Conservation (phyloP, 2,329 filamentous ascomycete species). For the Falciphora oryzae region DNA sequence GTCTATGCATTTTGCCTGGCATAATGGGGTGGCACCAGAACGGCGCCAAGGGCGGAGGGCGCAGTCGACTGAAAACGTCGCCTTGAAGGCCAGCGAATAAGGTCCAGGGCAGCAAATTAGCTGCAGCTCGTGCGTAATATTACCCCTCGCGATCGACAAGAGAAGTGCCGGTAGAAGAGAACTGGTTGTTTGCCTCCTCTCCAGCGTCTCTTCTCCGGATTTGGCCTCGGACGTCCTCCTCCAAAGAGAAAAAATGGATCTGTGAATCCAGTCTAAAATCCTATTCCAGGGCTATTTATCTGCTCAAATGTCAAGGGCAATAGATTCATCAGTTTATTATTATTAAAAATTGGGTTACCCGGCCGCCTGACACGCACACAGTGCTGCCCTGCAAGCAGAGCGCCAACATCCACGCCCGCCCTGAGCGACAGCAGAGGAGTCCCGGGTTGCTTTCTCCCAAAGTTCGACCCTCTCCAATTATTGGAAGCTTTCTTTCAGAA, state of each 20-base stretch:
- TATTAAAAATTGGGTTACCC: not conserved
- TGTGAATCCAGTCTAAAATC: too few species aligned
- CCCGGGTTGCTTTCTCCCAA: not conserved
- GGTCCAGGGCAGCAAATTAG: not conserved
- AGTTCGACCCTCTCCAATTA: constrained; percentile 7
- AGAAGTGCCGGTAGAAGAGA: too few species aligned
- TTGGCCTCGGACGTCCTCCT: too few species aligned
- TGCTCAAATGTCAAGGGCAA: not conserved
- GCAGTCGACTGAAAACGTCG: too few species aligned
- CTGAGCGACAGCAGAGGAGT: too few species aligned
- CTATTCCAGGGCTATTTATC: not conserved
- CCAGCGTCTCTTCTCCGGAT: too few species aligned
- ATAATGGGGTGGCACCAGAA: not conserved
- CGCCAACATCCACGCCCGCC: too few species aligned
- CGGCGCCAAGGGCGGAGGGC: not conserved
- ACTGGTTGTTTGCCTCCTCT: too few species aligned
- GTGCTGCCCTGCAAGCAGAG: too few species aligned
- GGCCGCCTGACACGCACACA: not conserved
- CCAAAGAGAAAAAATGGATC: too few species aligned
- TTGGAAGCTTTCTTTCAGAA: constrained; percentile 33
- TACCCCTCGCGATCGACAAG: not conserved
- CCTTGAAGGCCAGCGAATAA: not conserved
- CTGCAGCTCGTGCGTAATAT: not conserved
- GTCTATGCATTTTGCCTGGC: not conserved
- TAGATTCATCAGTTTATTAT: not conserved